These are phyloP conservation scores for Aaosphaeria arxii DNA, from an alignment of 2,329 filamentous ascomycete genomes.

Conservation along the genomic window DNA sequence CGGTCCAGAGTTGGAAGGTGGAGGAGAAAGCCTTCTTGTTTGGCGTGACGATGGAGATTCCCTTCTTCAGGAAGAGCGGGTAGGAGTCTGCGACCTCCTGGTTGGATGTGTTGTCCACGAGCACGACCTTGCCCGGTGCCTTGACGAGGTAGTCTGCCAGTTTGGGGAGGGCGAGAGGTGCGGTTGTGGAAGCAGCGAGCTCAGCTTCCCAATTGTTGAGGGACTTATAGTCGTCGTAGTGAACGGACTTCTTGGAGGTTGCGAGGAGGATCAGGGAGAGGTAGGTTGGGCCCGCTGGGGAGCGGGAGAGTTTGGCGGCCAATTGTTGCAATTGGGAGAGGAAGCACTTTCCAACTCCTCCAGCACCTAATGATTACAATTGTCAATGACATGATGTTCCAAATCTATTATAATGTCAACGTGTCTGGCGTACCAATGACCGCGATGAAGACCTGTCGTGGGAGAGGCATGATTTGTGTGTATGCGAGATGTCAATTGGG, in stretches of 20 bases:
- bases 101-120: slow-evolving; percentile 95
- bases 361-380: slow-evolving; percentile 61
- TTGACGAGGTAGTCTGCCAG: slow-evolving; percentile 74
- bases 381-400: not conserved
- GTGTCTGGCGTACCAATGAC: slow-evolving; percentile 38
- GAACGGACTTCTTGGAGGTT: slow-evolving; percentile 79
- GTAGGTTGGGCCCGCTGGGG: slow-evolving; percentile 58
- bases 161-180: slow-evolving; percentile 65
- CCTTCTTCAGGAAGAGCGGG: slow-evolving; percentile 73
- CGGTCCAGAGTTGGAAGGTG: slow-evolving; percentile 75
- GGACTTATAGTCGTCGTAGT: slow-evolving; percentile 68
- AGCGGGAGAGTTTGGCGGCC: slow-evolving; percentile 55
- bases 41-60: slow-evolving; percentile 88
- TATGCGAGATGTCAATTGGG: not conserved
- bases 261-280: slow-evolving; percentile 81
- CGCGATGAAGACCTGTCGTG: slow-evolving; percentile 46
- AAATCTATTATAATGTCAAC: not conserved
- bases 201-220: slow-evolving; percentile 59
- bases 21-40: slow-evolving; percentile 98
- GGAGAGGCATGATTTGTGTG: slow-evolving; percentile 36
- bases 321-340: slow-evolving; percentile 74
- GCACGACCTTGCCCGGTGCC: slow-evolving; percentile 73
- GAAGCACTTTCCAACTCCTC: slow-evolving; percentile 91
- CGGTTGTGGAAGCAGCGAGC: slow-evolving; percentile 61
- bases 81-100: slow-evolving; percentile 81